Base-by-base conservation (phyloP, 2,329 filamentous ascomycete species). In the Fusarium tanahbumbuense region DNA sequence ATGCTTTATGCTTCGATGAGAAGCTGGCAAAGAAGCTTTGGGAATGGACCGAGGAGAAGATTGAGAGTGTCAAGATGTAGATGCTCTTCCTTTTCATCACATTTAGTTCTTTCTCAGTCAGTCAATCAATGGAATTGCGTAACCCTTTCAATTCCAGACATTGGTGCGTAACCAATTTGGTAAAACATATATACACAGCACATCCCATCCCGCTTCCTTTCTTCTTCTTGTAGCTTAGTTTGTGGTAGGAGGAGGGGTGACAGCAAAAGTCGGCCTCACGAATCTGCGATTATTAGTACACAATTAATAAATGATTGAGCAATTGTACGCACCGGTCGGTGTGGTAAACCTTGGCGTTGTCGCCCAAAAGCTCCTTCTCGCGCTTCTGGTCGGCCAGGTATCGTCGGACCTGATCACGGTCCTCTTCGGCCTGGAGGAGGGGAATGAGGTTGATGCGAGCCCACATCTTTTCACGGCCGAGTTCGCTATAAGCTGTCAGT, bases 391-490 rank as follows among this genome's bases (percentile, higher is more conserved):
- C 93, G 62, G 96, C 96, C 72, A 91, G 88, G 81, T 95, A 88
- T 78, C 95, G 87, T 73, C 96, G 89, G 70, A 97, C 94, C 80
- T 95, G 91, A 83, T 99, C 96, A 67, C 96, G 91, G 84, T 99
- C 96, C 82, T 97, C 94, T 80, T 99, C 96, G 60, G 96, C 96
- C 81, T 98, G 95, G 70, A 99, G 89, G 70, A 97, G 84, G 62
- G 96, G 96, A 77, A 95, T 96, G 71, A 99, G 87, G 83, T 98
- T 90, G 83, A 99, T 97, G 79, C 96, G 92, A 67, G 93, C 89
- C 96, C 96, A 99, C 89, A 97, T 96, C 87, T 98, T 99, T 80
- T 99, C 96, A 76, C 96, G 93, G 70, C 91, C 93, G 73, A 97
- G 91, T 83, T 99, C 96, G 78, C 94, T 98, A 76, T 13, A 61